Conservation (phyloP, 176 grass and related monocot species). For the Dendrocalamus sinicus region DNA sequence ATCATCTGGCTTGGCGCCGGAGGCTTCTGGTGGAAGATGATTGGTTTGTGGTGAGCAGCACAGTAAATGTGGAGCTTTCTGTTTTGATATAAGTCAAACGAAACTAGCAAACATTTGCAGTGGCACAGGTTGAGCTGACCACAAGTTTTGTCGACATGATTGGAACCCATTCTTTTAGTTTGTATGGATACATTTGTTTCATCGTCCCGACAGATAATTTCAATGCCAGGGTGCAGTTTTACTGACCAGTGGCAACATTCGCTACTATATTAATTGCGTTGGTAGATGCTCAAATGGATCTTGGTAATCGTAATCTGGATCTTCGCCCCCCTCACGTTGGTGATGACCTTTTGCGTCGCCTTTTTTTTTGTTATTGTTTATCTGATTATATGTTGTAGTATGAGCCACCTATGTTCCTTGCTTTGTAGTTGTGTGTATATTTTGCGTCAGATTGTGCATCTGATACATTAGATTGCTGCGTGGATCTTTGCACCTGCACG, state of each 20-base stretch:
- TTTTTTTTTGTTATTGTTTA: not conserved
- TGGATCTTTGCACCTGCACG: not conserved
- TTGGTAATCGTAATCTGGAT: not conserved
- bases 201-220: slow-evolving; percentile 17
- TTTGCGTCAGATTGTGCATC: not conserved
- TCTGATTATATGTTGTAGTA: not conserved
- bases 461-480: not conserved
- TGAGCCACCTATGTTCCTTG: not conserved
- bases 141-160: slow-evolving; percentile 63
- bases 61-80: slow-evolving; percentile 10
- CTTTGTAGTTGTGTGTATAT: not conserved
- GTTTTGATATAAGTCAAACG: not conserved
- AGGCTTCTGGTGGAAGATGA: slow-evolving; percentile 95
- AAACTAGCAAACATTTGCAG: slow-evolving; percentile 39
- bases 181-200: slow-evolving; percentile 48
- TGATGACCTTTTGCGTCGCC: not conserved
- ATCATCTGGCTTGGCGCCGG: slow-evolving; percentile 88
- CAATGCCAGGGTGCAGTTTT: slow-evolving; percentile 42
- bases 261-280: not conserved
- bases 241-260: slow-evolving; percentile 17
- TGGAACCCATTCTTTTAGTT: slow-evolving; percentile 50
- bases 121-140: slow-evolving; percentile 33
- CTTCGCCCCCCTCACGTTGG: not conserved
- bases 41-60: slow-evolving; percentile 88
- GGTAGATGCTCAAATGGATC: not conserved